Percentiles rank a stretch among this genome's conserved stretches.
These are phyloP conservation scores for Cylindrotheca closterium DNA, from an alignment of 108 stramenopile genomes.

Conservation along the genomic window DNA sequence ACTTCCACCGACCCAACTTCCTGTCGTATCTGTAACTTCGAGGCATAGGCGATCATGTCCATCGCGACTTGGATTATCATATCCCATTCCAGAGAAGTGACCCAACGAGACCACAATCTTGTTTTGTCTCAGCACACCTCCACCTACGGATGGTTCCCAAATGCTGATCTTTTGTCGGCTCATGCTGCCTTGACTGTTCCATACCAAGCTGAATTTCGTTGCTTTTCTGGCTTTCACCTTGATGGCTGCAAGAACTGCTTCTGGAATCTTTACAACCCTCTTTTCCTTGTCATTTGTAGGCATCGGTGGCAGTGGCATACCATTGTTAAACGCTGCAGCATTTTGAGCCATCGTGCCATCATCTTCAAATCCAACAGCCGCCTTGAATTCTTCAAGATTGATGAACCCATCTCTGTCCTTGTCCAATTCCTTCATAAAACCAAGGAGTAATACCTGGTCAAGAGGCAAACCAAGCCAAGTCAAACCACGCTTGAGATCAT, in stretches of 20 bases:
- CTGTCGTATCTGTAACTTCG: slow-evolving; percentile 94
- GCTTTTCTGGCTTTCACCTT: slow-evolving; percentile 94
- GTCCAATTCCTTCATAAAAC: slow-evolving; percentile 92
- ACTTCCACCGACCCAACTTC: slow-evolving; percentile 87
- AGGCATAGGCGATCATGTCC: slow-evolving; percentile 74
- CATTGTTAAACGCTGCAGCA: slow-evolving; percentile 66
- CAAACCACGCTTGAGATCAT: slow-evolving; percentile 94
- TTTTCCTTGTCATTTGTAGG: slow-evolving; percentile 70
- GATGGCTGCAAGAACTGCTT: slow-evolving; percentile 85
- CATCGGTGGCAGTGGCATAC: slow-evolving; percentile 81
- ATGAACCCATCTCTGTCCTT: slow-evolving; percentile 93
- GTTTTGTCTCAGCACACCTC: slow-evolving; percentile 74
- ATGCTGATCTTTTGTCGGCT: slow-evolving; percentile 88
- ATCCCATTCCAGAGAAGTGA: slow-evolving; percentile 86
- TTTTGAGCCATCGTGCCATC: slow-evolving; percentile 52
- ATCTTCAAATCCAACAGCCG: slow-evolving; percentile 90
- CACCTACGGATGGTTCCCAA: slow-evolving; percentile 83
- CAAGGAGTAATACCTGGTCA: slow-evolving; percentile 72
- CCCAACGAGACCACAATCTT: slow-evolving; percentile 91
- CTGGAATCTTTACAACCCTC: slow-evolving; percentile 74
- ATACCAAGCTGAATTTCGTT: slow-evolving; percentile 78
- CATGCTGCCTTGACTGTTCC: slow-evolving; percentile 95
- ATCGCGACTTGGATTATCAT: slow-evolving; percentile 85
- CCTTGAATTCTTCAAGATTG: slow-evolving; percentile 95
- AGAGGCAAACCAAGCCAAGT: slow-evolving; percentile 93